phyloP scores from a whole-genome alignment of 306 rosid species.

The Pterocarpus macrocarpus region DNA sequence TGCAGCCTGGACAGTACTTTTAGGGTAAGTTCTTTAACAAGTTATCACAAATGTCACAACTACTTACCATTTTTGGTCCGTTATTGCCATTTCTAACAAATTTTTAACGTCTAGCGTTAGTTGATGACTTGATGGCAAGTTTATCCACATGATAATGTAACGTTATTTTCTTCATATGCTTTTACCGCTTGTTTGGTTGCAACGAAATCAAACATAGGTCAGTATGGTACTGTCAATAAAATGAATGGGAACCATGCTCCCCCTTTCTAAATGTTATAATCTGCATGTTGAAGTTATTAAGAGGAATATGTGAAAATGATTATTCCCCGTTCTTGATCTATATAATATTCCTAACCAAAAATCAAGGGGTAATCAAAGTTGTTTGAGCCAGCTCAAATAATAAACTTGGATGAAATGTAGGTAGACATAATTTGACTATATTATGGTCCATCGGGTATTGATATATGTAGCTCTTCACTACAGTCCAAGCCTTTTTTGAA shows the following conservation, averaged over 20 bases:
- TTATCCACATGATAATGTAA: not conserved
- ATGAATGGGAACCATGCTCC: not conserved
- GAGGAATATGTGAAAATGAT: not conserved
- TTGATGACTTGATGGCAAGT: not conserved
- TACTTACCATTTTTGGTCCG: constrained; percentile 7
- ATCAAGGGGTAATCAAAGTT: too few species aligned
- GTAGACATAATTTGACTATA: not conserved
- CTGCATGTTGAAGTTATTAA: too few species aligned
- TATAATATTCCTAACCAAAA: too few species aligned
- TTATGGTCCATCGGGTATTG: not conserved
- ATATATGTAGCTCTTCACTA: not conserved
- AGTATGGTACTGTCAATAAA: not conserved
- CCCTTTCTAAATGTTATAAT: not conserved
- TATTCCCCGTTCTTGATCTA: not conserved
- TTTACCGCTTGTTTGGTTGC: not conserved
- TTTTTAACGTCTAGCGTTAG: not conserved
- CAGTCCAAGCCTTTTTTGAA: not conserved
- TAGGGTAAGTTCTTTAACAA: constrained; percentile 33
- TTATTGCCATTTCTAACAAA: not conserved
- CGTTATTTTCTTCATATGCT: not conserved
- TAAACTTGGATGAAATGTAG: too few species aligned
- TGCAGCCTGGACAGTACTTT: constrained; percentile 26
- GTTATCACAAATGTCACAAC: not conserved
- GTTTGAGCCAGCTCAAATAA: too few species aligned
- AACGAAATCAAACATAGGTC: not conserved